Evolutionary conservation across 768 basidiomycete genomes (phyloP).

Genomic region (Holtermannia corniformis): DNA sequence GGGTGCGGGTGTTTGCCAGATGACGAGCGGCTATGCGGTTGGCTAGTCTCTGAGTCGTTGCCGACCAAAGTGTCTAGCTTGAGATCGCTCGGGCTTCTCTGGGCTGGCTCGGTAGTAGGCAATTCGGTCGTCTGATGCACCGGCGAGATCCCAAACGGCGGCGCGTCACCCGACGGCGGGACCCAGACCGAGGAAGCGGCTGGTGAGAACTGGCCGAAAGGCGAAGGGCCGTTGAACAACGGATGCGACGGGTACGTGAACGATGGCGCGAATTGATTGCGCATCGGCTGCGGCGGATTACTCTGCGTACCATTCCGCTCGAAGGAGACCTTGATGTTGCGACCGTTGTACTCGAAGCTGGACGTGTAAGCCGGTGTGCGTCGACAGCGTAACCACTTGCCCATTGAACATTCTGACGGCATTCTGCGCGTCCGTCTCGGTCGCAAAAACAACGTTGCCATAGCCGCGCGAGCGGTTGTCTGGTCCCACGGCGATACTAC

Average conservation of each 20-base stretch:
- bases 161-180: not conserved
- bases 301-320: slow-evolving; percentile 44
- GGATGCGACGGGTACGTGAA: not conserved
- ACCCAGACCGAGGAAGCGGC: not conserved
- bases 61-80: too few relatives aligned
- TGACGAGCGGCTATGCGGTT: not conserved
- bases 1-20: slow-evolving; percentile 23
- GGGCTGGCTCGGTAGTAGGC: not conserved
- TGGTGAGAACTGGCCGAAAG: not conserved
- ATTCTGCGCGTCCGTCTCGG: slow-evolving; percentile 69
- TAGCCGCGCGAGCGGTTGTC: slow-evolving; percentile 87
- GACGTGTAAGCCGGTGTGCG: not conserved
- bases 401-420: slow-evolving; percentile 85
- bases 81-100: not conserved
- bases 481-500: slow-evolving; percentile 52
- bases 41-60: not conserved
- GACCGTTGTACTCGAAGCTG: slow-evolving; percentile 82
- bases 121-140: not conserved
- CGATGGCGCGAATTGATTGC: not conserved
- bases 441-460: slow-evolving; percentile 80
- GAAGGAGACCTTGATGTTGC: slow-evolving; percentile 77
- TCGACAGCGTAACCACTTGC: slow-evolving; percentile 46
- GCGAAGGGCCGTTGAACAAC: not conserved
- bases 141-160: not conserved
- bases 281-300: too few relatives aligned